A percentile compares a stretch with the other conserved stretches of the same genome.
Conservation (phyloP, 768 basidiomycete species). For the Panaeolus cyanescens region DNA sequence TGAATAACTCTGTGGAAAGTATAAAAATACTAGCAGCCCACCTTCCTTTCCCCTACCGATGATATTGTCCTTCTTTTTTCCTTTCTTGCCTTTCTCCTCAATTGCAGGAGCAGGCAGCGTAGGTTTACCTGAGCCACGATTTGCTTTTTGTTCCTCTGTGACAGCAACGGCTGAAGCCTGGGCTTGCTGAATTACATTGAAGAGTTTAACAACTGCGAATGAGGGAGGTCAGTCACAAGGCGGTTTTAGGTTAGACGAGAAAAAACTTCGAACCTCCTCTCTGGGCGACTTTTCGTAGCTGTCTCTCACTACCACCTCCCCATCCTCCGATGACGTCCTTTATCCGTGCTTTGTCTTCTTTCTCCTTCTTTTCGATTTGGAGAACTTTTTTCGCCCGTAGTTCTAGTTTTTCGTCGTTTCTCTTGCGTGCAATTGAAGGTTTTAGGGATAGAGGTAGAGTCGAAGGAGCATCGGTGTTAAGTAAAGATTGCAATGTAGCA, state of each 20-base stretch:
- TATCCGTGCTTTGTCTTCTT: conserved; percentile 67
- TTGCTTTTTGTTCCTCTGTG: conserved; percentile 58
- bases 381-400: conserved; percentile 70
- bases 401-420: conserved; percentile 78
- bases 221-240: conserved; percentile 6
- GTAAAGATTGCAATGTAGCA: conserved; percentile 67
- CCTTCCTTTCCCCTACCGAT: conserved; percentile 60
- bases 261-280: conserved; percentile 62
- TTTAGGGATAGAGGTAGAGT: conserved; percentile 76
- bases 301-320: conserved; percentile 83
- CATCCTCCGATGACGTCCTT: conserved; percentile 83
- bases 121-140: conserved; percentile 74
- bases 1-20: conserved; percentile 3
- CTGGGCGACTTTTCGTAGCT: conserved; percentile 81
- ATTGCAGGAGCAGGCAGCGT: conserved; percentile 67
- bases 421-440: conserved; percentile 67
- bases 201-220: conserved; percentile 75
- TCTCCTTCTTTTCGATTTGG: conserved; percentile 71
- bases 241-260: background rate
- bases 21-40: conserved; percentile 24
- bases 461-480: conserved; percentile 73
- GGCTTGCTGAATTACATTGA: conserved; percentile 85
- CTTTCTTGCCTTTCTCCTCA: conserved; percentile 51
- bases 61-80: conserved; percentile 54
- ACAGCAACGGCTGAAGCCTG: conserved; percentile 57